These are phyloP conservation scores for Agrostemma githago DNA, from an alignment of 148 eudicot genomes.

Conservation along the genomic window DNA sequence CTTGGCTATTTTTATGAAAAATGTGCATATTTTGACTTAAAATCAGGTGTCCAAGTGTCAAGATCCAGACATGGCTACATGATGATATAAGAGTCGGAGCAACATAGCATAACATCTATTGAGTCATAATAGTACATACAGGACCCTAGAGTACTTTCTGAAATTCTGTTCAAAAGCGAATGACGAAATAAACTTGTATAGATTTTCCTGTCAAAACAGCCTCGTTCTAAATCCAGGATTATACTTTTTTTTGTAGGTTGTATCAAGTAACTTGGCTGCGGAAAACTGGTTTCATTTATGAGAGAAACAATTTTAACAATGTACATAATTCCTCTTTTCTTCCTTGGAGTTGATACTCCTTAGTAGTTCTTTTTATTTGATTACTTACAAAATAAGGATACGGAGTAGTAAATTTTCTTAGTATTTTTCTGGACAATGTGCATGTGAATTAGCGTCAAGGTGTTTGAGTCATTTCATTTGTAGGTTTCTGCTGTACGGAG, in stretches of 20 bases:
- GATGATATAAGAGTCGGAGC: too few relatives aligned
- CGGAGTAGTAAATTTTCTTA: background rate
- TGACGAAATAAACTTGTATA: background rate
- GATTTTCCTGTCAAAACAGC: background rate
- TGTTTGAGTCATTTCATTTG: background rate
- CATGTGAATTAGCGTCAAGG: background rate
- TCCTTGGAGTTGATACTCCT: conserved; percentile 10
- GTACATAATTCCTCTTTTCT: conserved; percentile 50
- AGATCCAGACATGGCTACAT: too few relatives aligned
- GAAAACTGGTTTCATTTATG: conserved; percentile 86
- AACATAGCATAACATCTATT: background rate
- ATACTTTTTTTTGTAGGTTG: conserved; percentile 69
- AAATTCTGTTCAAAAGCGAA: background rate
- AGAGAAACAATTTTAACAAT: conserved; percentile 59
- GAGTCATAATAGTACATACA: background rate
- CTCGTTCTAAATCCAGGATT: conserved; percentile 29
- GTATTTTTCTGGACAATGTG: background rate
- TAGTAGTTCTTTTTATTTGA: background rate
- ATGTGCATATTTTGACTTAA: too few relatives aligned
- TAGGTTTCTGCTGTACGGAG: background rate
- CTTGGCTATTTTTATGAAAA: too few relatives aligned
- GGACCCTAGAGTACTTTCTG: background rate
- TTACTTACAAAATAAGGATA: background rate
- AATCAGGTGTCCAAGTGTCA: too few relatives aligned
- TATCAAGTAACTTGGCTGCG: conserved; percentile 87